phyloP scores from a whole-genome alignment of 2,329 filamentous ascomycete species.

The Dactylellina cionopaga region DNA sequence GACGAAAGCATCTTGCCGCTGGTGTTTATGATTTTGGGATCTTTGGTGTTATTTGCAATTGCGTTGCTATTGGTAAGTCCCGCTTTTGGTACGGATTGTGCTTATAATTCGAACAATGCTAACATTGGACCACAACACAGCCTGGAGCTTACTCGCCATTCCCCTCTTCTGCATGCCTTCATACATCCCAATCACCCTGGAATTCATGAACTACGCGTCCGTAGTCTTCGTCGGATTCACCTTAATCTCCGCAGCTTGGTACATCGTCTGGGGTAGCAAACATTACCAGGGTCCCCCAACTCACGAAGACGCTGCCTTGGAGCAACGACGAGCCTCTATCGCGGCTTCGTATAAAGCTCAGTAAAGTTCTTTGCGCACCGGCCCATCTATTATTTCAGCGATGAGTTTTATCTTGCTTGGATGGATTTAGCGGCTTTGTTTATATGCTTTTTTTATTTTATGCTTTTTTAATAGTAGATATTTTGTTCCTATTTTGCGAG shows the following conservation, averaged over 20 bases:
- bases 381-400: conserved; percentile 6
- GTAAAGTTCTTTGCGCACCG: conserved; percentile 4
- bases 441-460: conserved; percentile 9
- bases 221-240: conserved; percentile 77
- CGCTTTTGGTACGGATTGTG: neutral
- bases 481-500: conserved; percentile 14
- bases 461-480: conserved; percentile 1
- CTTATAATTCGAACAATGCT: conserved; percentile 49
- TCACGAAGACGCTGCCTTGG: conserved; percentile 44
- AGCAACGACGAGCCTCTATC: conserved; percentile 42
- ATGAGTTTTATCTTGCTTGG: conserved; percentile 8
- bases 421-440: conserved; percentile 36
- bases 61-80: conserved; percentile 71
- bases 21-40: conserved; percentile 71
- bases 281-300: conserved; percentile 74
- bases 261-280: conserved; percentile 74
- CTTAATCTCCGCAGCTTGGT: conserved; percentile 72
- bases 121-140: conserved; percentile 59
- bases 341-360: conserved; percentile 41
- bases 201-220: conserved; percentile 77
- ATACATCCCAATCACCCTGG: conserved; percentile 68
- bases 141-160: conserved; percentile 74
- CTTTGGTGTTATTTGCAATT: conserved; percentile 71
- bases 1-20: conserved; percentile 69
- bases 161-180: conserved; percentile 80